Evolutionary conservation across 2,329 filamentous ascomycete species (phyloP).

Genomic region (Xylariaceae sp.): DNA sequence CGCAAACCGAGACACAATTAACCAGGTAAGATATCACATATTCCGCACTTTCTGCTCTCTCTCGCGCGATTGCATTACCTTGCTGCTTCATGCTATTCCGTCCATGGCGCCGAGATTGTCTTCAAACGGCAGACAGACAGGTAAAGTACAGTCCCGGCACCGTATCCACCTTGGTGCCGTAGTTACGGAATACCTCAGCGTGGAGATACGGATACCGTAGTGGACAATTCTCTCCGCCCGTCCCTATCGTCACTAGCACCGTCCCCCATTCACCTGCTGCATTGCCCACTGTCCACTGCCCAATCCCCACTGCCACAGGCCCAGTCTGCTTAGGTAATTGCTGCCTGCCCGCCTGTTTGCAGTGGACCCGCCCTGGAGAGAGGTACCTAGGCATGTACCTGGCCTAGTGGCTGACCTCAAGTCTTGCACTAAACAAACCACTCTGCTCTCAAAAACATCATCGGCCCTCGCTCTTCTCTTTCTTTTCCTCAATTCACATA

Average conservation of each 20-base stretch:
- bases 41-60: background rate
- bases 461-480: constrained; percentile 15
- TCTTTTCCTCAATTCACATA: background rate
- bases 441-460: constrained; percentile 28
- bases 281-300: background rate
- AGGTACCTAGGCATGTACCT: background rate
- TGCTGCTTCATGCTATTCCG: too few species aligned
- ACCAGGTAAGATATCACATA: constrained; percentile 25
- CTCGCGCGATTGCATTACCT: too few species aligned
- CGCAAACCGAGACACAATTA: constrained; percentile 3
- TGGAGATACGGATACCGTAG: too few species aligned
- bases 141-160: too few species aligned
- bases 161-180: too few species aligned
- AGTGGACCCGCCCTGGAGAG: constrained; percentile 13
- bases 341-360: background rate
- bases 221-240: too few species aligned
- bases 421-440: constrained; percentile 28
- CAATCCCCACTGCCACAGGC: background rate
- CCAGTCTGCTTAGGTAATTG: background rate
- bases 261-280: background rate
- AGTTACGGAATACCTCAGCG: too few species aligned
- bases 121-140: too few species aligned
- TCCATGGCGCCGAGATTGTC: too few species aligned
- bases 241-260: too few species aligned
- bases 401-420: constrained; percentile 14